Evolutionary conservation across 1,284 basidiomycete genomes (phyloP), one percentile per base, ranked within the genome.

Genomic region (Sporisorium scitamineum): DNA sequence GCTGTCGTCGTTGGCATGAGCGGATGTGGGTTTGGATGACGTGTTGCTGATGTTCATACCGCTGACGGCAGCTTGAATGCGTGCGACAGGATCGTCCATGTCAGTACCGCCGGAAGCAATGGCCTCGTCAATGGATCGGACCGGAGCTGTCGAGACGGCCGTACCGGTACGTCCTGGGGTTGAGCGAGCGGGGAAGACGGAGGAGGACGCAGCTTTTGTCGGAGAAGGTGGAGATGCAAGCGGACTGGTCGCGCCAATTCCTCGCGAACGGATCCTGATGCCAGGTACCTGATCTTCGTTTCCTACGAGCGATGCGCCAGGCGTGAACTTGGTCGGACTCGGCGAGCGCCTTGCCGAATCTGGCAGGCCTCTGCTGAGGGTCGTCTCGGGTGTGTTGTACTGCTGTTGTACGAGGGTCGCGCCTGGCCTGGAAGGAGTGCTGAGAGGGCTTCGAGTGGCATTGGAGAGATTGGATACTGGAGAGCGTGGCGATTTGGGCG

Each of bases 91-190:
- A 52, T 75, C 66, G 37, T 57, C 59, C 37, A 71, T 48, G 24
- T 63, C 54, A 7, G 54, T 45, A 13, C 53, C 51, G 20, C 58
- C 63, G 9, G 67, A 34, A 20, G 77, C 64, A 37, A 76, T 70
- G 2, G 70, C 70, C 31, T 79, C 73, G 41, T 76, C 68, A 50
- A 75, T 71, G 4, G 76, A 78, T 24, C 75, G 44, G 16, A 74
- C 65, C 0, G 75, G 68, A 0, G 61, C 66, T 13, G 57, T 16
- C 1, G 61, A 65, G 54, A 58, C 29, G n/a, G 16, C 34, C 22
- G n/a, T n/a, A n/a, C 60, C 52, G 48, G 26, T 39, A 18, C 60
- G 45, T 11, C 9, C 54, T 9, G 42, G 42, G 13, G 37, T 41
- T 8, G 41, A 22, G 10, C 56, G 51, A n/a, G 52, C 16, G 3